Evolutionary conservation across 169 alveolate genomes (phyloP).

Genomic region (Eimeria praecox): DNA sequence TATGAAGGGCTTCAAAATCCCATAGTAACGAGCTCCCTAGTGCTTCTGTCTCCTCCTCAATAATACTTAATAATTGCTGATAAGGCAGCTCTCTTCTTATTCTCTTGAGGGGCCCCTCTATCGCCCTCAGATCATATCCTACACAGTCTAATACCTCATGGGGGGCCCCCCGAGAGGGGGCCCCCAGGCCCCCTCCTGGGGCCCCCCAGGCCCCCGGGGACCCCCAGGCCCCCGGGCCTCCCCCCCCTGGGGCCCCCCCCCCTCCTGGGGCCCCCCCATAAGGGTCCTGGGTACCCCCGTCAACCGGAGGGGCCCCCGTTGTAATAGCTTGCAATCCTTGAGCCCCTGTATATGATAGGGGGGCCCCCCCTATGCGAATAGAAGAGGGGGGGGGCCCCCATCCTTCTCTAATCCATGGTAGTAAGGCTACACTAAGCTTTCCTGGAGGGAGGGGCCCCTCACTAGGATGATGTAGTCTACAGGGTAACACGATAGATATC

Average conservation of each 20-base stretch:
- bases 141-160: background rate
- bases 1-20: background rate
- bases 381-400: slow-evolving; percentile 59
- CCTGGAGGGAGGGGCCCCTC: slow-evolving; percentile 70
- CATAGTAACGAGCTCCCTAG: background rate
- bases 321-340: too few species aligned
- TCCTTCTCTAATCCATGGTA: slow-evolving; percentile 26
- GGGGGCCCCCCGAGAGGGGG: background rate
- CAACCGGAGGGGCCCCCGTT: too few species aligned
- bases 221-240: background rate
- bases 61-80: background rate
- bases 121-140: background rate
- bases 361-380: background rate
- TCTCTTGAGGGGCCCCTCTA: background rate
- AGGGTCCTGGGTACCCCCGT: background rate
- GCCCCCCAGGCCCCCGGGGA: background rate
- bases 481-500: too few species aligned
- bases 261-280: background rate
- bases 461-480: slow-evolving; percentile 66
- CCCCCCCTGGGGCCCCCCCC: background rate
- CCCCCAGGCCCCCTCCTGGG: slow-evolving; percentile 4
- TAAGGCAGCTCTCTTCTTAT: background rate
- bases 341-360: too few species aligned
- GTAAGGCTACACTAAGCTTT: slow-evolving; percentile 4
- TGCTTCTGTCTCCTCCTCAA: slow-evolving; percentile 9